Evolutionary conservation across 73 alveolate species (phyloP).

Genomic region (Stentor roeselii): DNA sequence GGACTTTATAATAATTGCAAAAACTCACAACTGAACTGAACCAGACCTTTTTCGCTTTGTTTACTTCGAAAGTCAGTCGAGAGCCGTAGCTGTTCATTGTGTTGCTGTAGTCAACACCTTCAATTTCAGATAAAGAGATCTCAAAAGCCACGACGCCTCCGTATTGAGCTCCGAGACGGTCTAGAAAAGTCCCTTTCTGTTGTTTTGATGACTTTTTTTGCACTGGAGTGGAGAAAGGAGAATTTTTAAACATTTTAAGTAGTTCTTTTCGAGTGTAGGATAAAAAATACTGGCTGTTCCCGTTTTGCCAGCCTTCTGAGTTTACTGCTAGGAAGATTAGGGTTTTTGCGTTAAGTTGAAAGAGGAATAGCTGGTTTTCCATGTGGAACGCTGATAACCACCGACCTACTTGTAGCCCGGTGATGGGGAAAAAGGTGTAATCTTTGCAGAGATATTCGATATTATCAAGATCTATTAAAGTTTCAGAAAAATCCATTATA

Average conservation of each 20-base stretch:
- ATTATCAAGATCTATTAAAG: too few relatives aligned
- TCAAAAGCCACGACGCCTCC: conserved; percentile 29
- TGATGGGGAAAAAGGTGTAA: conserved; percentile 5
- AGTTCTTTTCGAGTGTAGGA: conserved; percentile 7
- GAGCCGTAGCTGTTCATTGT: background rate
- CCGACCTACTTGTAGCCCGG: conserved; percentile 19
- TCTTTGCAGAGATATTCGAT: too few relatives aligned
- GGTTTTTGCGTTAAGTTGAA: background rate
- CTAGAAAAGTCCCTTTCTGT: background rate
- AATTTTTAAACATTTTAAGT: background rate
- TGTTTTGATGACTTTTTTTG: background rate
- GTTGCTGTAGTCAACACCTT: conserved; percentile 25
- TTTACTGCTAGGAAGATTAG: background rate
- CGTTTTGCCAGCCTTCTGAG: background rate
- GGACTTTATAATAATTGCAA: background rate
- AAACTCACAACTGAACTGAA: background rate
- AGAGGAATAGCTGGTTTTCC: conserved; percentile 4
- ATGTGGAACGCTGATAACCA: conserved; percentile 23
- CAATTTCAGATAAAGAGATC: background rate
- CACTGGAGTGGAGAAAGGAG: conserved; percentile 13
- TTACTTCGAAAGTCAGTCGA: conserved; percentile 11
- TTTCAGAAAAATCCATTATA: too few relatives aligned
- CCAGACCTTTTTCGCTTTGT: background rate
- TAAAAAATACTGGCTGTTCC: background rate
- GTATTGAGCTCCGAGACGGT: background rate